Evolutionary conservation across 805 yeast genomes (phyloP).

Genomic region (Saturnispora galanensis): DNA sequence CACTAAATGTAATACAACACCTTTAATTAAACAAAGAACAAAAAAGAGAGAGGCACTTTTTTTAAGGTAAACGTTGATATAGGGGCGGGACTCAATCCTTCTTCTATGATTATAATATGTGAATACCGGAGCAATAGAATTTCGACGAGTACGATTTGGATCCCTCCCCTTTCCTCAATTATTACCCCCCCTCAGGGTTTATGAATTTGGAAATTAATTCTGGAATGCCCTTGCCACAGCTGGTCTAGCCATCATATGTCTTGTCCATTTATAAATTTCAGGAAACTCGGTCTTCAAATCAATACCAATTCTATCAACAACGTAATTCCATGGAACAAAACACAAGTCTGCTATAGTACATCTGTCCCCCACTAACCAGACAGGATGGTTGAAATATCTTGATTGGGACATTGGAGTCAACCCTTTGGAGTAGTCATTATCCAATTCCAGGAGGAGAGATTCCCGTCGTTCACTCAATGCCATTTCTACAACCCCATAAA

Average conservation of each 20-base stretch:
- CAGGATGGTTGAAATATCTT: conserved; percentile 83
- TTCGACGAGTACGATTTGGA: too few species aligned
- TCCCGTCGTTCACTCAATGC: conserved; percentile 89
- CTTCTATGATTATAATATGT: too few species aligned
- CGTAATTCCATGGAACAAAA: conserved; percentile 96
- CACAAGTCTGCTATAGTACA: conserved; percentile 82
- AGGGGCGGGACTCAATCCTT: too few species aligned
- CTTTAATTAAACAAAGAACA: too few species aligned
- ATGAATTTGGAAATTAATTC: conserved; percentile 13
- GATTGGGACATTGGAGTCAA: conserved; percentile 80
- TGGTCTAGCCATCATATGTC: conserved; percentile 90
- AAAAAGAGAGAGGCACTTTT: too few species aligned
- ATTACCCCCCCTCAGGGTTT: too few species aligned
- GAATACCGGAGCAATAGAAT: too few species aligned
- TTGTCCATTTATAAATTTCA: conserved; percentile 94
- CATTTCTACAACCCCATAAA: conserved; percentile 91
- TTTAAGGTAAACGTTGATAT: too few species aligned
- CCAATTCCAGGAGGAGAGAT: conserved; percentile 80
- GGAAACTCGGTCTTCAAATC: conserved; percentile 82
- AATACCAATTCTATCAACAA: conserved; percentile 86
- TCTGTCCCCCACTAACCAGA: conserved; percentile 87
- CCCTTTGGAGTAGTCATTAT: conserved; percentile 76
- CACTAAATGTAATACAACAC: too few species aligned
- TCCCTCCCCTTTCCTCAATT: too few species aligned
- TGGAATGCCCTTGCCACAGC: conserved; percentile 73